Conservation (phyloP, 495 filamentous ascomycete genomes). For the Penicillium paradoxum region DNA sequence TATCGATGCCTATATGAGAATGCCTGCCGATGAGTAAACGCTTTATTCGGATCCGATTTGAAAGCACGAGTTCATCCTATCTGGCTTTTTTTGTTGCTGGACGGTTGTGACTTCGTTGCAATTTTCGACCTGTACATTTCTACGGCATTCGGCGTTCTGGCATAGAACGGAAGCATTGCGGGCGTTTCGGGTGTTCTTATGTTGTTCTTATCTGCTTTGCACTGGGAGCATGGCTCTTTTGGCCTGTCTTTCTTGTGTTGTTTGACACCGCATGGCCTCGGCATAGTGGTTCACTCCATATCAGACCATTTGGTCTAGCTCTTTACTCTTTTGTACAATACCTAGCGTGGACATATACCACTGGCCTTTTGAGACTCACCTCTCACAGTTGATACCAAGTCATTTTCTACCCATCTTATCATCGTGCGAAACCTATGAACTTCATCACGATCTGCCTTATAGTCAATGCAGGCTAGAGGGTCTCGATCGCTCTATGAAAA, state of each 20-base stretch:
- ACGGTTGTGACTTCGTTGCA: not conserved
- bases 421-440: not conserved
- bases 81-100: not conserved
- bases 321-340: constrained; percentile 11
- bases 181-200: constrained; percentile 22
- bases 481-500: not conserved
- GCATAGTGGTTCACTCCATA: not conserved
- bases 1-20: constrained; percentile 87
- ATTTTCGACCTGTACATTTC: constrained; percentile 18
- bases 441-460: too few species aligned
- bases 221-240: not conserved
- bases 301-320: not conserved
- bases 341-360: constrained; percentile 7
- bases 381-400: constrained; percentile 7
- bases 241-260: not conserved
- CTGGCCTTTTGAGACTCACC: constrained; percentile 5
- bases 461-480: too few species aligned
- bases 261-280: not conserved
- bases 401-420: not conserved
- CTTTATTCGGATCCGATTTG: not conserved
- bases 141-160: constrained; percentile 21
- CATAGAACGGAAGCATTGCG: constrained; percentile 25
- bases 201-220: constrained; percentile 9
- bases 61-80: not conserved
- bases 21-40: constrained; percentile 38